phyloP scores from a whole-genome alignment of 1,284 basidiomycete species.

The Entoloma clypeatum region DNA sequence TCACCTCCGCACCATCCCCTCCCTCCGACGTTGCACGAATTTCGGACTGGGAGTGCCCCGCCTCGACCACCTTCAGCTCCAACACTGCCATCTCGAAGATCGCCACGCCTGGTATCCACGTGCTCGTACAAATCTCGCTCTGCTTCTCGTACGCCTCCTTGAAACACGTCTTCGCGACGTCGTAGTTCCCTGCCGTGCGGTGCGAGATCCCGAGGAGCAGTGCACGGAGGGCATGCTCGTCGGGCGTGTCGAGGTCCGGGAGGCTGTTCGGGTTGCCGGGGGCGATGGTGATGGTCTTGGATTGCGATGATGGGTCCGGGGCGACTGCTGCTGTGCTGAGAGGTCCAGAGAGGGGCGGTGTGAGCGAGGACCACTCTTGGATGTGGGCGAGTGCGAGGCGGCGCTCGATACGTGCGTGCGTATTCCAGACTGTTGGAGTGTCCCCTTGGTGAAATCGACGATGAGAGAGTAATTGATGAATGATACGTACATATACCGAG shows the following conservation, averaged over 20 bases:
- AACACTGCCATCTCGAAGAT: conserved; percentile 66
- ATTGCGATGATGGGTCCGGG: conserved; percentile 10
- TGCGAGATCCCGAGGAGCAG: conserved; percentile 66
- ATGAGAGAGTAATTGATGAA: not conserved
- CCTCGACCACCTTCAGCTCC: conserved; percentile 55
- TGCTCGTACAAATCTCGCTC: conserved; percentile 41
- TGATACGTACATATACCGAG: conserved; percentile 53
- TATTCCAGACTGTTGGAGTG: conserved; percentile 64
- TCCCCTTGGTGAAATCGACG: conserved; percentile 2
- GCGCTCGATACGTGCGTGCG: conserved; percentile 51
- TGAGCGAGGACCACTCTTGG: conserved; percentile 42
- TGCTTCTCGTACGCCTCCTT: conserved; percentile 45
- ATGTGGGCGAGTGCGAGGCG: conserved; percentile 56
- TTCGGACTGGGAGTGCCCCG: conserved; percentile 14
- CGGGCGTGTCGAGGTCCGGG: conserved; percentile 57
- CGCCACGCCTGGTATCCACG: conserved; percentile 65
- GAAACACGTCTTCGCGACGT: conserved; percentile 44
- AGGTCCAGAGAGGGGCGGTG: conserved; percentile 16
- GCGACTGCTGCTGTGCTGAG: conserved; percentile 10
- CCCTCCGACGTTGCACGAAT: conserved; percentile 8
- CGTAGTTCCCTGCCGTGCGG: conserved; percentile 49
- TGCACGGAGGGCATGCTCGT: conserved; percentile 66
- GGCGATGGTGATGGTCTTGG: conserved; percentile 6
- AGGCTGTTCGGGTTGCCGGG: conserved; percentile 13
- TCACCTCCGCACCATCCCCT: conserved; percentile 12